Base-by-base conservation (phyloP, 805 yeast genomes). In the Kodamaea kakaduensis region DNA sequence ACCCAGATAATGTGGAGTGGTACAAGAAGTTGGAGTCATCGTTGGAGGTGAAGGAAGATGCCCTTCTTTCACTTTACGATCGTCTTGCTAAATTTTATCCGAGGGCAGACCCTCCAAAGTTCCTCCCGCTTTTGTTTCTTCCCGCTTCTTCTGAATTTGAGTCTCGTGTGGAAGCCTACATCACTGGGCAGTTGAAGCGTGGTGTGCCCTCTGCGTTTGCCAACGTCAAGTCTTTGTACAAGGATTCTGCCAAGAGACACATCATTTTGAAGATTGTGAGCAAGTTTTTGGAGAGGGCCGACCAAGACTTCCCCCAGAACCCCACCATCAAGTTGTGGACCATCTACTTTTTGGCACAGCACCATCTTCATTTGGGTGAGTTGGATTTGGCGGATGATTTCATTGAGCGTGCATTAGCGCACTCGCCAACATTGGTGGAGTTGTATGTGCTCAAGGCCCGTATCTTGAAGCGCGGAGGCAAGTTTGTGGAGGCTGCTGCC, bases 141-240 rank as follows among this genome's bases (percentile, higher is more conserved):
- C 63, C 73, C 9, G 78, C 81, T 10, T 72, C 71, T 7, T 67
- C 73, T 17, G 56, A 68, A 30, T 77, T 81, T 48, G 61, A 59
- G 28, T 41, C 40, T 7, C 72, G 73, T 36, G 78, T 75, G 5
- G 47, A 59, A 19, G 55, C 56, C 2, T 93, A 88, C 54, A 59
- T 89, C 30, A 40, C 71, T 4, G 58, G 68, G 3, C 84, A 81
- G 51, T 71, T 93, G 48, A 62, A 71, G 43, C 73, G 87, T 37
- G 94, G 95, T 25, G 93, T 88, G 21, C 97, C 97, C 4, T 84
- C 96, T 1, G 74, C 93, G 4, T 93, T 89, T 61, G 82, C 82
- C 37, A 82, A 85, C 48, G 77, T 93, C 32, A 88, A 89, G 60
- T 84, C 94, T 1, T 67, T 88, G 44, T 86, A 85, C 61, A 71